Evolutionary conservation across 768 basidiomycete species (phyloP), one percentile per base, ranked within the genome.

Genomic region (Podaxis rugospora): DNA sequence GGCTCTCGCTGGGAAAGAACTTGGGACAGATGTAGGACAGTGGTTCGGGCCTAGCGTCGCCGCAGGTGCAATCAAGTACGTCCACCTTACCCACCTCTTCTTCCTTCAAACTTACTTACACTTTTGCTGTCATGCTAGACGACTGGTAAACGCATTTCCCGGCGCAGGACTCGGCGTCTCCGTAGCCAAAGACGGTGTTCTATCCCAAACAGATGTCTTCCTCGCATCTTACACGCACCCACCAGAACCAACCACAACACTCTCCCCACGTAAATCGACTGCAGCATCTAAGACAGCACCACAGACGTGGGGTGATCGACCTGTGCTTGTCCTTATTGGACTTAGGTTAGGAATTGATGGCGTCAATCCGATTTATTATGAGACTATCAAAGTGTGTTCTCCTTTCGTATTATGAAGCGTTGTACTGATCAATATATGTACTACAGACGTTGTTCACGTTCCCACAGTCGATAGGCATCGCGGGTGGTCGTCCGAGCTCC

Each of bases 11-110:
- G 96, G 96, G 0, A 95, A 98, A 69, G 90, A 95, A 66, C 82
- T 98, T 1, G 96, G 96, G 11, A 98, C 92, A 63, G 92, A 94
- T 65, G 90, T 98, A 0, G 96, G 96, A 0, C 90, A 94, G 72
- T 98, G 96, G 96, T 98, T 98, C 68, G 96, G 96, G 0, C 96
- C 96, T 0, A 95, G 92, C 69, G 94, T 92, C 0, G 97, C 96
- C n/a, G 95, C 95, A 6, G 95, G 95, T 39, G 95, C 94, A 10
- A 90, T 98, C 76, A 93, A 90, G 90, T 93, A 69, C 59, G 81
- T 71, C 7, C 44, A 32, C 57, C 27, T 25, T 51, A 28, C 60
- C 32, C 23, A 35, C 10, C 59, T 40, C 10, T 46, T 44, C 57
- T 46, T 44, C 57, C 3, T 46, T 36, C 21, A 37, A 11, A 39